Base-by-base conservation (phyloP, 352 stramenopile genomes). In the Pythium pyrilobum region DNA sequence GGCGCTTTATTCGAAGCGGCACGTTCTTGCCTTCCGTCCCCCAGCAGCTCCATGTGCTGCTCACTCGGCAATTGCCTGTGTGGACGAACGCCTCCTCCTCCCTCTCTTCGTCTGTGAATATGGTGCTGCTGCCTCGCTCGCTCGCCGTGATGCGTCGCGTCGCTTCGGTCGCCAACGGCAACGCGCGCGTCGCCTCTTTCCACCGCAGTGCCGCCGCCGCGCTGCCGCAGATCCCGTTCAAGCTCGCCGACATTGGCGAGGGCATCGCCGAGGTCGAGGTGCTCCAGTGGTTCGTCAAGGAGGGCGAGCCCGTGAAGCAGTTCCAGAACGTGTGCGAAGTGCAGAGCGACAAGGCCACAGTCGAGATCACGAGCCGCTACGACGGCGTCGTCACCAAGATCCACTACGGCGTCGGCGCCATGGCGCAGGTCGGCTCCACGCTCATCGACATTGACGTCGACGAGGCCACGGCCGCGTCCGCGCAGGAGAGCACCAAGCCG, bases 321-420 rank as follows among this genome's bases (percentile, higher is more conserved):
- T 99, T 99, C 71, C 96, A 99, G 72, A 92, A 90, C 39, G 85
- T 99, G 29, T 98, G 96, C 66, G 89, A 99, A 65, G 97, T 99
- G 21, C 96, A 99, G 71, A 96, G 75, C 32, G 61, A 69, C 61
- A 69, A 84, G 71, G 94, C 96, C 18, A 98, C 92, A 7, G 96
- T 99, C 23, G 96, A 98, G 75, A 99, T 99, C 64, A 98, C 97
- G 23, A 97, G 78, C 51, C 89, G 97, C 29, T 99, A 96, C 67
- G 96, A 99, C 62, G 97, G 97, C 33, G 66, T 92, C 23, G 84
- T 99, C 33, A 81, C 70, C 13, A 91, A 86, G 62, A 64, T 99
- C 46, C 87, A 97, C 69, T 97, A 97, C 54, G 62, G 84, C 12
- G 79, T 96, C 18, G 96, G 96, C 23, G 85, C 97, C n/a, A 98